Percentiles rank a stretch among this genome's conserved stretches.
These are phyloP conservation scores for Blastobotrys terrestris DNA, from an alignment of 805 yeast genomes.

Conservation along the genomic window DNA sequence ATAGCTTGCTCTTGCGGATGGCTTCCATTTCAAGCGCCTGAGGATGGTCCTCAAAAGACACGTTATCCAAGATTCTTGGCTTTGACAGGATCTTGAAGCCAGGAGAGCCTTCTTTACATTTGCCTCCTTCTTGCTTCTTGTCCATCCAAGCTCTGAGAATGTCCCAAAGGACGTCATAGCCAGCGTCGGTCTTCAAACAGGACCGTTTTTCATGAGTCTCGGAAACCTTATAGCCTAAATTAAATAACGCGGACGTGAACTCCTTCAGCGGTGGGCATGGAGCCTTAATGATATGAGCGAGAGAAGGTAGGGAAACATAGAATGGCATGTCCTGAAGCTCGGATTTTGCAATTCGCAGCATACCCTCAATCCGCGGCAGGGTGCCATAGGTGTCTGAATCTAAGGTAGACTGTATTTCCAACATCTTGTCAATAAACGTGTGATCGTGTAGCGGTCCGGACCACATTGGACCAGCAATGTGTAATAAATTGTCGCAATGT, in stretches of 20 bases:
- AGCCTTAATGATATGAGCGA: conserved; percentile 70
- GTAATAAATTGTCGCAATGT: conserved; percentile 64
- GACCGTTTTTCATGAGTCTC: conserved; percentile 86
- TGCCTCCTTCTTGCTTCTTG: conserved; percentile 24
- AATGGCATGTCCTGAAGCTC: conserved; percentile 67
- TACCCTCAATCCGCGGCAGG: conserved; percentile 78
- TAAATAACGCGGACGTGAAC: conserved; percentile 74
- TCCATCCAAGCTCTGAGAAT: conserved; percentile 58
- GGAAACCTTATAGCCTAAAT: conserved; percentile 75
- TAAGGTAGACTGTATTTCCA: conserved; percentile 46
- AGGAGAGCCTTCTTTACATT: conserved; percentile 31
- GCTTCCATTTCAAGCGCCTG: conserved; percentile 50
- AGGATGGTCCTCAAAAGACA: conserved; percentile 55
- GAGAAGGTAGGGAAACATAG: conserved; percentile 72
- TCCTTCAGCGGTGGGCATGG: conserved; percentile 75
- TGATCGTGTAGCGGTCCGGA: conserved; percentile 69
- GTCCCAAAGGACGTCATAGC: conserved; percentile 73
- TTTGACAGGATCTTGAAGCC: conserved; percentile 25
- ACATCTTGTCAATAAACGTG: conserved; percentile 58
- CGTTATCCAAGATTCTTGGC: conserved; percentile 23
- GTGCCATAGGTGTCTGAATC: conserved; percentile 66
- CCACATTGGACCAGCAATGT: conserved; percentile 97
- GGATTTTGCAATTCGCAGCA: conserved; percentile 75
- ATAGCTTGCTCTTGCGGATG: conserved; percentile 70
- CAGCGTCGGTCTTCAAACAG: conserved; percentile 84